These are phyloP conservation scores for Diplodia scrobiculata DNA, from an alignment of 2,329 filamentous ascomycete genomes.

Conservation along the genomic window DNA sequence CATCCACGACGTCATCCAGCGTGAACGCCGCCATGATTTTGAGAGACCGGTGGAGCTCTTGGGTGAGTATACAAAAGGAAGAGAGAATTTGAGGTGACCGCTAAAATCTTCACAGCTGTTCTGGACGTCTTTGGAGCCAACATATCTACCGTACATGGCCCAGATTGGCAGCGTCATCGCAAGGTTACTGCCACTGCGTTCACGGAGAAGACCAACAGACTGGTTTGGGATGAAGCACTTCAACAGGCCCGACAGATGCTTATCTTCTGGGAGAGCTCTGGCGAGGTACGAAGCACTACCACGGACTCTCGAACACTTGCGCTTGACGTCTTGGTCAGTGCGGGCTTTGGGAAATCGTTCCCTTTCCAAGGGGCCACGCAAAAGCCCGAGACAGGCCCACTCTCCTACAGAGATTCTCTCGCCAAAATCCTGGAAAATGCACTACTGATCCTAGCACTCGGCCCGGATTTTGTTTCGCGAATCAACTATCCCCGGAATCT, in stretches of 20 bases:
- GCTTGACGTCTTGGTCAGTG: conserved; percentile 9
- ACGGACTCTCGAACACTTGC: conserved; percentile 9
- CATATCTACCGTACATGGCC: conserved; percentile 35
- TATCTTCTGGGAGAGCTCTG: background rate
- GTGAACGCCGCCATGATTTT: conserved; percentile 32
- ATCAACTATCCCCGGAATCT: conserved; percentile 5
- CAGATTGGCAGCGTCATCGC: conserved; percentile 51
- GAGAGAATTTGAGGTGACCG: background rate
- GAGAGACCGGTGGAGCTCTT: conserved; percentile 34
- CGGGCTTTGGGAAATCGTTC: conserved; percentile 15
- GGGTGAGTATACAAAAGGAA: background rate
- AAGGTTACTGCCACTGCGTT: conserved; percentile 49
- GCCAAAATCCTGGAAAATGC: conserved; percentile 24
- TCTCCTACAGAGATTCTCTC: background rate
- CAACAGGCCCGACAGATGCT: conserved; percentile 10
- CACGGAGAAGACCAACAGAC: conserved; percentile 47
- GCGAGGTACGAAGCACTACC: background rate
- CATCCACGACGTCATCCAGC: conserved; percentile 31
- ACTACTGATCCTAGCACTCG: conserved; percentile 27
- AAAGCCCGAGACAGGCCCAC: background rate
- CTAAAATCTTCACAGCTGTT: conserved; percentile 17
- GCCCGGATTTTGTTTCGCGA: conserved; percentile 6
- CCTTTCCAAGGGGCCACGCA: background rate
- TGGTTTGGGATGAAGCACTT: conserved; percentile 36
- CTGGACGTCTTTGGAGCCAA: conserved; percentile 42